Conservation (phyloP, 495 filamentous ascomycete species). For the Xylaria venustula region DNA sequence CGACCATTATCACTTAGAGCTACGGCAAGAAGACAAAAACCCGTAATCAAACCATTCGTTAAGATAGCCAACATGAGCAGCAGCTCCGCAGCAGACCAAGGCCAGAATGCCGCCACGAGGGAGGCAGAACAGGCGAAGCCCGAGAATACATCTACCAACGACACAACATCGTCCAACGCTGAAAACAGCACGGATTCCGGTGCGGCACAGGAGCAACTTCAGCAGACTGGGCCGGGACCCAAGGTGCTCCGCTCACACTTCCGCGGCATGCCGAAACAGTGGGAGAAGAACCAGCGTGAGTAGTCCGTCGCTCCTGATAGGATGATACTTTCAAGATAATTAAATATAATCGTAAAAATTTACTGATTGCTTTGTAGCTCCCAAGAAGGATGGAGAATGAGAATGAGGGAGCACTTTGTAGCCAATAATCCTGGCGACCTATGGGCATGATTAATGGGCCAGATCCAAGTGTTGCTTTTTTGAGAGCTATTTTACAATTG, state of each 20-base stretch:
- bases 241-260: constrained; percentile 20
- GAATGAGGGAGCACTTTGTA: neutral
- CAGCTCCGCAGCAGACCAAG: neutral
- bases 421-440: too few relatives aligned
- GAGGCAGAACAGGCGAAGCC: neutral
- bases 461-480: too few relatives aligned
- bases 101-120: constrained; percentile 5
- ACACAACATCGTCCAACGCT: neutral
- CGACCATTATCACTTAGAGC: neutral
- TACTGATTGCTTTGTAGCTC: constrained; percentile 15
- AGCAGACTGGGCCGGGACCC: constrained; percentile 6
- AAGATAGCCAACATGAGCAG: neutral
- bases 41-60: neutral
- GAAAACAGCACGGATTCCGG: neutral
- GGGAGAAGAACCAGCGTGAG: constrained; percentile 33
- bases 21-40: neutral
- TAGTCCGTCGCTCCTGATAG: neutral
- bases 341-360: too few relatives aligned
- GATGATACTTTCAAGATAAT: too few relatives aligned
- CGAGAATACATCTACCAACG: neutral
- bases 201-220: neutral
- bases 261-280: constrained; percentile 31
- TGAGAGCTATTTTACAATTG: too few relatives aligned
- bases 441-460: too few relatives aligned
- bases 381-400: constrained; percentile 24